Evolutionary conservation across 2,329 filamentous ascomycete species (phyloP).

Genomic region (Fusarium acutatum): DNA sequence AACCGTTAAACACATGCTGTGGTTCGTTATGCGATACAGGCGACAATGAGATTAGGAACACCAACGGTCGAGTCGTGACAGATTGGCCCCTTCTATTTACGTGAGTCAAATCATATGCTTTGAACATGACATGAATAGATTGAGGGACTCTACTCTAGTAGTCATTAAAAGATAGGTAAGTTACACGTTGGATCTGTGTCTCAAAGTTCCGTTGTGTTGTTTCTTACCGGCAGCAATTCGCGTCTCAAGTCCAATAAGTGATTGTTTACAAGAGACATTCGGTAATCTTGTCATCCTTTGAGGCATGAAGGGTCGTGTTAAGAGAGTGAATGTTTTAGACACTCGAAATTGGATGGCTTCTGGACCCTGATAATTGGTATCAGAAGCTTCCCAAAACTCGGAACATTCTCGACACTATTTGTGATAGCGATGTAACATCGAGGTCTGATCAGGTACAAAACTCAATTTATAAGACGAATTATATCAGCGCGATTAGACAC

Average conservation of each 20-base stretch:
- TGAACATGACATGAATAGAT: not conserved
- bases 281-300: not conserved
- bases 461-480: not conserved
- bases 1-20: not conserved
- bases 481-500: not conserved
- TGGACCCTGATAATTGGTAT: not conserved
- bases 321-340: constrained; percentile 17
- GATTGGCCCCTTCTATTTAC: not conserved
- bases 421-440: not conserved
- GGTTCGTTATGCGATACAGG: not conserved
- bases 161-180: not conserved
- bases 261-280: not conserved
- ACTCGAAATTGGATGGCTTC: constrained; percentile 8
- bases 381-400: not conserved
- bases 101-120: not conserved
- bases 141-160: not conserved
- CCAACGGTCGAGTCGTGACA: not conserved
- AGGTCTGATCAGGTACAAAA: not conserved
- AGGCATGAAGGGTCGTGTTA: constrained; percentile 3
- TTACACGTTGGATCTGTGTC: not conserved
- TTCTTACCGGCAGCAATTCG: not conserved
- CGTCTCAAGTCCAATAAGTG: not conserved
- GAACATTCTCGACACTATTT: not conserved
- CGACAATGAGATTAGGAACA: not conserved
- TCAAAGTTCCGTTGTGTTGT: not conserved